phyloP scores from a whole-genome alignment of 768 basidiomycete genomes.

The Chiua virens region DNA sequence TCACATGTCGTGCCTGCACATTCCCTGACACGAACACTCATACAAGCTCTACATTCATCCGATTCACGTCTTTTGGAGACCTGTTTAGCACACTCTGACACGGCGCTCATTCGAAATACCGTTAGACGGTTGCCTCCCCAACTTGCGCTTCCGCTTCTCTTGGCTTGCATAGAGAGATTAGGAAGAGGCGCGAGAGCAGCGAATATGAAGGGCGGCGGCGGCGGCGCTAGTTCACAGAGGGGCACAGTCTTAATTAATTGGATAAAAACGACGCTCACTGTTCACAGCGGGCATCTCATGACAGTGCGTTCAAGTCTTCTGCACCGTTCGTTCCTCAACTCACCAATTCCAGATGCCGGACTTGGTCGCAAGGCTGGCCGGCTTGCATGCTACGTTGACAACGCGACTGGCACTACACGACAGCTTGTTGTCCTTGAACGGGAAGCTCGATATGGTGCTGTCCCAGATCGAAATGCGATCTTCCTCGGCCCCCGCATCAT shows the following conservation, averaged over 20 bases:
- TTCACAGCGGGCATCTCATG: constrained; percentile 91
- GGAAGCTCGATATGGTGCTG: constrained; percentile 90
- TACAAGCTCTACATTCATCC: constrained; percentile 94
- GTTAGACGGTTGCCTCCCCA: constrained; percentile 84
- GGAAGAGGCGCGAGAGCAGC: constrained; percentile 70
- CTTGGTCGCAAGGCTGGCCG: constrained; percentile 82
- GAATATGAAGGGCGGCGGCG: constrained; percentile 76
- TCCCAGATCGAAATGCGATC: constrained; percentile 91
- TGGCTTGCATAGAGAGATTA: constrained; percentile 86
- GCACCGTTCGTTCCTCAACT: constrained; percentile 7
- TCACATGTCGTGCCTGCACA: constrained; percentile 64
- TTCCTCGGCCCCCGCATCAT: constrained; percentile 60
- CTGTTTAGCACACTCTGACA: constrained; percentile 82
- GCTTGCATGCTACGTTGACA: constrained; percentile 78
- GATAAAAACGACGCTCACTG: constrained; percentile 78
- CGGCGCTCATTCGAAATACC: constrained; percentile 80
- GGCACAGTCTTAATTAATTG: constrained; percentile 69
- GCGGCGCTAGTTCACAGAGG: constrained; percentile 77
- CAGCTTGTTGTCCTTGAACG: constrained; percentile 80
- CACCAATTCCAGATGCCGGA: constrained; percentile 73
- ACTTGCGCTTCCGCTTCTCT: constrained; percentile 81
- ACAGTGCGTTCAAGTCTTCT: constrained; percentile 58
- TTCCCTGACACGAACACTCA: constrained; percentile 89
- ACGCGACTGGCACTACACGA: constrained; percentile 81
- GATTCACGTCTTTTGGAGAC: constrained; percentile 86